Evolutionary conservation across 768 basidiomycete species (phyloP).

Genomic region (Trichaptum fuscoviolaceum): DNA sequence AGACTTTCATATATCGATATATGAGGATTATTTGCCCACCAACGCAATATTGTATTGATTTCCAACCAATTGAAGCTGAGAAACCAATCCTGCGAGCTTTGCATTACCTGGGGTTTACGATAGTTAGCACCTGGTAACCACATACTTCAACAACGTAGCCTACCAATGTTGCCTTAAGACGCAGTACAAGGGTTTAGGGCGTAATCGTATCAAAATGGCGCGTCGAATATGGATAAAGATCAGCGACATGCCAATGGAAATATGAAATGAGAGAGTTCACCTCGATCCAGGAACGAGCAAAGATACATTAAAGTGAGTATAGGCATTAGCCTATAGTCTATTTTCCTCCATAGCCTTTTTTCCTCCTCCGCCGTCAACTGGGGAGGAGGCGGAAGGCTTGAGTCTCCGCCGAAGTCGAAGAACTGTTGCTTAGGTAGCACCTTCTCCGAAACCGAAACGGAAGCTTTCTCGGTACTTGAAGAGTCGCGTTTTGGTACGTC

Average conservation of each 20-base stretch:
- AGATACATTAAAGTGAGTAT: conserved; percentile 58
- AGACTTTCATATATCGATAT: not conserved
- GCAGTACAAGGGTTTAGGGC: not conserved
- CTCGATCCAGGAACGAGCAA: conserved; percentile 60
- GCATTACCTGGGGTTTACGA: conserved; percentile 45
- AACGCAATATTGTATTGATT: conserved; percentile 64
- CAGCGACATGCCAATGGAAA: not conserved
- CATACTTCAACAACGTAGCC: conserved; percentile 4
- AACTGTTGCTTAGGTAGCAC: not conserved
- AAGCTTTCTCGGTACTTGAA: not conserved
- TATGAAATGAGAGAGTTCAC: conserved; percentile 22
- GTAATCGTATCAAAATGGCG: too few relatives aligned
- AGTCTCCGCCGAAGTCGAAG: conserved; percentile 41
- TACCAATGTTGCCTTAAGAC: conserved; percentile 51
- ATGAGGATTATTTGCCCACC: conserved; percentile 27
- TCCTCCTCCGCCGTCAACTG: conserved; percentile 43
- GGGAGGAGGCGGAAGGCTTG: conserved; percentile 36
- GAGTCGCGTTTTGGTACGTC: not conserved
- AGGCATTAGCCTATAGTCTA: conserved; percentile 54
- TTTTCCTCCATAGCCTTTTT: conserved; percentile 49
- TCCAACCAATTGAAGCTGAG: conserved; percentile 50
- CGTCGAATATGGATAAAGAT: not conserved
- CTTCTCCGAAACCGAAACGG: not conserved
- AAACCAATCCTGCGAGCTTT: conserved; percentile 54
- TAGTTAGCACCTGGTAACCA: not conserved